A percentile compares a stretch with the other conserved stretches of the same genome.
Evolutionary conservation across 164 flowering plant genomes (phyloP).

Genomic region (Stephania cephalantha): DNA sequence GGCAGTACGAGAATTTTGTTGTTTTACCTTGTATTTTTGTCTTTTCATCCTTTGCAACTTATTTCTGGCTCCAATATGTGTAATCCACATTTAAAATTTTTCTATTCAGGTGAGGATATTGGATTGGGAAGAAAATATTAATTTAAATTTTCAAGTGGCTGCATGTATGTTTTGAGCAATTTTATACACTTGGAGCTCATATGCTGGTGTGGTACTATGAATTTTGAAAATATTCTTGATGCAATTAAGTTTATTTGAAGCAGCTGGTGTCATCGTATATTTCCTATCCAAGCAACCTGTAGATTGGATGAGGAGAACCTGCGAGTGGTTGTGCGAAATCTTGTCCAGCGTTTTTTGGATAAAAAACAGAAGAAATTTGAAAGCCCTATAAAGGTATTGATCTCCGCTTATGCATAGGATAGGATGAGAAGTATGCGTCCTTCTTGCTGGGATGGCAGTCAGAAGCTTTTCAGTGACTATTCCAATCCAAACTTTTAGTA

Average conservation of each 20-base stretch:
- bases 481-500: background rate
- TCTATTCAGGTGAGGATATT: background rate
- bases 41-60: background rate
- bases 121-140: background rate
- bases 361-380: constrained; percentile 28
- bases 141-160: background rate
- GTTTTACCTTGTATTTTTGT: background rate
- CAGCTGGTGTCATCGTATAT: constrained; percentile 92
- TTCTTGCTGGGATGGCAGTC: background rate
- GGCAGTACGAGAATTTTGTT: background rate
- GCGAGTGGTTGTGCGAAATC: constrained; percentile 40
- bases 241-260: constrained; percentile 13
- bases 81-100: background rate
- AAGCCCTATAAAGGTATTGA: constrained; percentile 48
- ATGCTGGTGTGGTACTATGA: background rate
- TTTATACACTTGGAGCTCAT: background rate
- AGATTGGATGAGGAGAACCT: constrained; percentile 54
- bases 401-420: background rate
- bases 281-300: constrained; percentile 81
- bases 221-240: background rate
- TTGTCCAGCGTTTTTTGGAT: constrained; percentile 44
- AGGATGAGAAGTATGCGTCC: background rate
- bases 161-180: background rate
- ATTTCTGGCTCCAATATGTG: background rate
- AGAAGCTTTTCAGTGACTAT: background rate